phyloP scores from a whole-genome alignment of 176 grass and related monocot species.

The Thalia dealbata region DNA sequence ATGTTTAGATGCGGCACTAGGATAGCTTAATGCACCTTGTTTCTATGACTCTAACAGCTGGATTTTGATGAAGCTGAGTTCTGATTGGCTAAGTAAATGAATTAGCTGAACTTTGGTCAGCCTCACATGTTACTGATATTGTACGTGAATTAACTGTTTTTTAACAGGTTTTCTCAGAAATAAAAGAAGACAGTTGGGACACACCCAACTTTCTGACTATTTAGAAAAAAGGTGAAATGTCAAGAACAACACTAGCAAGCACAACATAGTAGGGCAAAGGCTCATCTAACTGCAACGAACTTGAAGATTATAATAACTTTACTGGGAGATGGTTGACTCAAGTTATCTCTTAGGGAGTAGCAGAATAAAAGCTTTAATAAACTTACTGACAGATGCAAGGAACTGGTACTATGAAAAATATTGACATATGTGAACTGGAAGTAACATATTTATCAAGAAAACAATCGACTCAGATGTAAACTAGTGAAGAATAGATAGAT shows the following conservation, averaged over 20 bases:
- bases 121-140: too few species aligned
- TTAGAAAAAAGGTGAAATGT: neutral
- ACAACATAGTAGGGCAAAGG: neutral
- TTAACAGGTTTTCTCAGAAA: too few species aligned
- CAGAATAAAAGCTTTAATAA: neutral
- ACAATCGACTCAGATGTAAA: slow-evolving; percentile 5
- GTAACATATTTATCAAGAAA: slow-evolving; percentile 9
- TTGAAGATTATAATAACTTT: neutral
- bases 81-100: too few species aligned
- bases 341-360: neutral
- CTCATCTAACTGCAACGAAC: neutral
- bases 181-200: too few species aligned
- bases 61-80: too few species aligned
- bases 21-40: too few species aligned
- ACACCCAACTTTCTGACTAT: too few species aligned
- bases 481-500: neutral
- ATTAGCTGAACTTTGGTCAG: too few species aligned
- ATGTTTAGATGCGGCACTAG: too few species aligned
- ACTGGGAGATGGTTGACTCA: neutral
- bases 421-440: neutral
- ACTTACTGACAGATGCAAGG: too few species aligned
- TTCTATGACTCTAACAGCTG: too few species aligned
- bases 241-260: neutral
- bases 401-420: neutral
- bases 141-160: too few species aligned